These are phyloP conservation scores for Vitellaria paradoxa DNA, from an alignment of 179 eudicot species.

Conservation along the genomic window DNA sequence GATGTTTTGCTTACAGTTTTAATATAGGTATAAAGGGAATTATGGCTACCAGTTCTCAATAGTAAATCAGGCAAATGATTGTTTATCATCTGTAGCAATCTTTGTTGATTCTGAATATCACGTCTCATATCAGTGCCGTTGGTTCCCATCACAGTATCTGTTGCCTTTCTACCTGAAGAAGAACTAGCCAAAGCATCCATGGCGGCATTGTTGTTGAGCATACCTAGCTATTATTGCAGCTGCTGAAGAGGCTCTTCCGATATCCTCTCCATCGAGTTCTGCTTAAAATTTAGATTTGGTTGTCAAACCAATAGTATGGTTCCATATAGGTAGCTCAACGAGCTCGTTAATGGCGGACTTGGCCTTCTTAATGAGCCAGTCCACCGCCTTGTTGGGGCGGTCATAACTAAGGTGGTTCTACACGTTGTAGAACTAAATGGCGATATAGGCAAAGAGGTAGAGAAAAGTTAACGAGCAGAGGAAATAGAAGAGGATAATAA, in stretches of 20 bases:
- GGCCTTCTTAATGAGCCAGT: constrained; percentile 78
- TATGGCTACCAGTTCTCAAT: constrained; percentile 36
- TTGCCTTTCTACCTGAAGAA: neutral
- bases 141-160: neutral
- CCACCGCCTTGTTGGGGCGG: constrained; percentile 83
- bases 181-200: constrained; percentile 4
- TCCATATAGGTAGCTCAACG: constrained; percentile 65
- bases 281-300: constrained; percentile 13
- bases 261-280: neutral
- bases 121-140: neutral
- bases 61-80: constrained; percentile 27
- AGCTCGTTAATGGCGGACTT: constrained; percentile 70
- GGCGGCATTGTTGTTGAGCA: constrained; percentile 10
- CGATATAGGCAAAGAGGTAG: constrained; percentile 67
- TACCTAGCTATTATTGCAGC: neutral
- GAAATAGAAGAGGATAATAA: too few species aligned
- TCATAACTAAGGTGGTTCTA: constrained; percentile 75
- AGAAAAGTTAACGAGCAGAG: neutral
- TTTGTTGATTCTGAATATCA: constrained; percentile 9
- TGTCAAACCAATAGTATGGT: constrained; percentile 35
- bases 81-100: constrained; percentile 2
- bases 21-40: too few species aligned
- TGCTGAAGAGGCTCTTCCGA: neutral
- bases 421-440: constrained; percentile 77
- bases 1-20: too few species aligned